phyloP scores from a whole-genome alignment of 192 early-diverging fungal genomes.

The Chytriomyces sp. region DNA sequence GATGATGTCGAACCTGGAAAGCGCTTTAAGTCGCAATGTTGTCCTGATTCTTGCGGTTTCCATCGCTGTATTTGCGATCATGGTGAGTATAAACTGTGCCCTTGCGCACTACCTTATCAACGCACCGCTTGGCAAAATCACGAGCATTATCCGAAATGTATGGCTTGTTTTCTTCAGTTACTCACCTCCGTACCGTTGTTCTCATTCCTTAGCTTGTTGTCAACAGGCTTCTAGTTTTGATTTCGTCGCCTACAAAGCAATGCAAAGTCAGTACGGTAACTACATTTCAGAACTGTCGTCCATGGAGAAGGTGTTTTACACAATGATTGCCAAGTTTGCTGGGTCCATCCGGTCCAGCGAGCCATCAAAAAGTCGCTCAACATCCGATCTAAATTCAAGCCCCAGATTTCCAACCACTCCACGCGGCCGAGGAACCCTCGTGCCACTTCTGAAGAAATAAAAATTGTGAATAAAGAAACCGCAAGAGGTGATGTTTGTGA shows the following conservation, averaged over 20 bases:
- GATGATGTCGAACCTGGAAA: neutral
- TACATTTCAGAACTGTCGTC: neutral
- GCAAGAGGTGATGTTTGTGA: no score
- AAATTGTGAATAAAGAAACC: no score
- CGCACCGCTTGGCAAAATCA: neutral
- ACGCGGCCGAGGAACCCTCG: no score
- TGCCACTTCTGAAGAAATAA: no score
- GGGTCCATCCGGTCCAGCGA: neutral
- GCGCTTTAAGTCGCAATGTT: neutral
- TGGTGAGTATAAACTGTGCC: neutral
- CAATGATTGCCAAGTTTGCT: constrained; percentile 2
- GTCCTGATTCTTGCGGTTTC: neutral
- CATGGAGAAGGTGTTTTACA: neutral
- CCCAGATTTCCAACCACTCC: no score
- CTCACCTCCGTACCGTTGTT: neutral
- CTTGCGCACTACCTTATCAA: neutral
- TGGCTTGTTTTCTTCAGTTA: neutral
- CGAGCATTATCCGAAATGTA: neutral
- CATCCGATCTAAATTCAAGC: no score
- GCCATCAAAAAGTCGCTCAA: no score
- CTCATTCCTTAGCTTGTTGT: no score
- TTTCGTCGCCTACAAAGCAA: neutral
- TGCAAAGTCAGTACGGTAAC: neutral
- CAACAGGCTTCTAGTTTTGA: constrained; percentile 5
- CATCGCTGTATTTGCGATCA: neutral